phyloP scores from a whole-genome alignment of 495 filamentous ascomycete genomes.

The Hypomontagnella submonticulosa region DNA sequence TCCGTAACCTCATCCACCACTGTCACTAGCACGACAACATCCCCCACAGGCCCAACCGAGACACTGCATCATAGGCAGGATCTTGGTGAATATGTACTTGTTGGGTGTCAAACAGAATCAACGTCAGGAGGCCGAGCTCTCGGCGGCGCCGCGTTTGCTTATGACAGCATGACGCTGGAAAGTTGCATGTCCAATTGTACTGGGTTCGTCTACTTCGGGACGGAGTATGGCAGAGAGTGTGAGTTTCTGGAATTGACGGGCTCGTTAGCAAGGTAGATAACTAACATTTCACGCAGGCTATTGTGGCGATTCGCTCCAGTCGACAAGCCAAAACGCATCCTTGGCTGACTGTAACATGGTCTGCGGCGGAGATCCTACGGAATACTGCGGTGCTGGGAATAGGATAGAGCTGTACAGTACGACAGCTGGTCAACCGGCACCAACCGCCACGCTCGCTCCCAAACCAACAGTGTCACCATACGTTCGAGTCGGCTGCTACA shows the following conservation, averaged over 20 bases:
- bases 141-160: constrained; percentile 50
- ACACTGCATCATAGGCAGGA: constrained; percentile 48
- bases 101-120: constrained; percentile 61
- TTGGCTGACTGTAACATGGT: constrained; percentile 61
- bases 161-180: constrained; percentile 63
- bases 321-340: constrained; percentile 52
- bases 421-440: constrained; percentile 47
- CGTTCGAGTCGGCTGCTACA: constrained; percentile 56
- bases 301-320: constrained; percentile 59
- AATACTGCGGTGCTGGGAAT: constrained; percentile 60
- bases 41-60: constrained; percentile 46
- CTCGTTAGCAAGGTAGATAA: background rate
- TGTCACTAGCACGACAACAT: constrained; percentile 35
- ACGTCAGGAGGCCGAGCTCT: constrained; percentile 53
- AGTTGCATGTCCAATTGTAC: constrained; percentile 59
- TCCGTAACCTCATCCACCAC: constrained; percentile 38
- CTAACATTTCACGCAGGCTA: constrained; percentile 48
- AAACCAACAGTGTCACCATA: constrained; percentile 51
- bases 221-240: constrained; percentile 63
- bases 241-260: constrained; percentile 30
- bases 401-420: constrained; percentile 60
- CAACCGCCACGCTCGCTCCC: constrained; percentile 48
- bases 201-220: constrained; percentile 58
- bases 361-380: constrained; percentile 57
- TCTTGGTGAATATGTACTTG: constrained; percentile 55